phyloP scores from a whole-genome alignment of 1,284 basidiomycete genomes.

The Leccinum variabile region DNA sequence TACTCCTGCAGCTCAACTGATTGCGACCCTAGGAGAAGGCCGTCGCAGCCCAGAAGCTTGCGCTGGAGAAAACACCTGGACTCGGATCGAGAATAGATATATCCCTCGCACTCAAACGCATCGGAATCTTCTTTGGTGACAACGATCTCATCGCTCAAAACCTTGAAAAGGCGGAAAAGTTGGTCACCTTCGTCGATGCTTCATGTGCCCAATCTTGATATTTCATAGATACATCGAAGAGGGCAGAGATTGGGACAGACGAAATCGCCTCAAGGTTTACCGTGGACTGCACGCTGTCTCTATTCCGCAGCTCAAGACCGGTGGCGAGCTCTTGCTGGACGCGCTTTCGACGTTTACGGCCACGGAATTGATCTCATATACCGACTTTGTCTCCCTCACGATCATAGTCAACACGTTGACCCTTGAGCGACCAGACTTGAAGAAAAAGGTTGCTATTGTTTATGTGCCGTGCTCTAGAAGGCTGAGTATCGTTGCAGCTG shows the following conservation, averaged over 20 bases:
- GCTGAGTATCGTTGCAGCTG: slow-evolving; percentile 43
- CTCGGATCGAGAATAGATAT: slow-evolving; percentile 94
- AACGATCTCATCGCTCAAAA: slow-evolving; percentile 71
- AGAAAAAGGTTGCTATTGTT: slow-evolving; percentile 74
- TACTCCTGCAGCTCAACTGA: neutral
- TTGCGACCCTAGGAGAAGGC: slow-evolving; percentile 59
- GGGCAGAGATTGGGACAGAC: slow-evolving; percentile 97
- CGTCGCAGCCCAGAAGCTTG: slow-evolving; percentile 79
- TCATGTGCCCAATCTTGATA: neutral
- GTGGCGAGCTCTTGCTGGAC: slow-evolving; percentile 80
- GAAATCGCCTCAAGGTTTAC: slow-evolving; percentile 97
- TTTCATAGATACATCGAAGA: slow-evolving; percentile 80
- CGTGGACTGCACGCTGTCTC: slow-evolving; percentile 84
- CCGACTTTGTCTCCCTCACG: slow-evolving; percentile 88
- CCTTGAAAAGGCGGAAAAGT: slow-evolving; percentile 85
- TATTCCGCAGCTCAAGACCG: slow-evolving; percentile 80
- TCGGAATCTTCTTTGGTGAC: slow-evolving; percentile 92
- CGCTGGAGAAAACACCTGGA: slow-evolving; percentile 91
- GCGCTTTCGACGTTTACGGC: slow-evolving; percentile 95
- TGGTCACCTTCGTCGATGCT: slow-evolving; percentile 24
- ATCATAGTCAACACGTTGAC: slow-evolving; percentile 81
- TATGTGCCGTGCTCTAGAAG: neutral
- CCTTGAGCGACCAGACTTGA: slow-evolving; percentile 83
- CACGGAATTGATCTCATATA: slow-evolving; percentile 86
- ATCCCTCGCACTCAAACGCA: slow-evolving; percentile 83